Percentiles rank a stretch among this genome's conserved stretches.
phyloP scores from a whole-genome alignment of 163 green algal genomes.

The Trebouxia gelatinosa region DNA sequence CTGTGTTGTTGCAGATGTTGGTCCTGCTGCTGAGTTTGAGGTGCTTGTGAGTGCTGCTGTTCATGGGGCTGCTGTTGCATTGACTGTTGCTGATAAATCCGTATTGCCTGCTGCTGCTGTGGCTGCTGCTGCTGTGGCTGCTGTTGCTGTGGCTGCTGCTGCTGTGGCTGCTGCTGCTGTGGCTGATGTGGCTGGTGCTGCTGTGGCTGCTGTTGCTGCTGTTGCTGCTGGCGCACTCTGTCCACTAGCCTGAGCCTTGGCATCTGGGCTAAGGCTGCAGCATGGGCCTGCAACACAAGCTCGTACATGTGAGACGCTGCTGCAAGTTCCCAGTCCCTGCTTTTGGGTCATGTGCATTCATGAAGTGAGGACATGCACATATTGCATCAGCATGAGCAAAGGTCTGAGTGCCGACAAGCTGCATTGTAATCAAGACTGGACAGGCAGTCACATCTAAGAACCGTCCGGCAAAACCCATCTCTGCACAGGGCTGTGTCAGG shows the following conservation, averaged over 20 bases:
- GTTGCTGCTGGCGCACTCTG: not conserved
- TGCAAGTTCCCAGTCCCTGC: not conserved
- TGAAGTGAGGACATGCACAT: not conserved
- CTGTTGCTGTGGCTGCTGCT: not conserved
- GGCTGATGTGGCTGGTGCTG: conserved; percentile 8
- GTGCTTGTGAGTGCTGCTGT: too few species aligned
- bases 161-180: not conserved
- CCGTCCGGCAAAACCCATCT: too few species aligned
- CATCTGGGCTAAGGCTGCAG: not conserved
- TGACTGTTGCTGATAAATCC: too few species aligned
- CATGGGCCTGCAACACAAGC: not conserved
- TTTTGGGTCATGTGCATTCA: not conserved
- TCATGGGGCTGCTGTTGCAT: too few species aligned
- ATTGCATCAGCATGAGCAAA: not conserved
- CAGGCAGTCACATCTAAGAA: too few species aligned
- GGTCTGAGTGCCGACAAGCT: too few species aligned
- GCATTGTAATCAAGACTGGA: too few species aligned
- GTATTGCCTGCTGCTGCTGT: too few species aligned
- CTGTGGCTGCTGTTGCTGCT: conserved; percentile 5
- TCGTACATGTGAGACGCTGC: not conserved
- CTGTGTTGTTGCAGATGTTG: too few species aligned
- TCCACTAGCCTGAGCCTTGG: not conserved
- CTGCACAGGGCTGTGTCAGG: too few species aligned
- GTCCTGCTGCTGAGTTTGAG: too few species aligned
- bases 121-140: too few species aligned